These are phyloP conservation scores for Phlebiopsis gigantea DNA, from an alignment of 768 basidiomycete genomes.

Conservation along the genomic window DNA sequence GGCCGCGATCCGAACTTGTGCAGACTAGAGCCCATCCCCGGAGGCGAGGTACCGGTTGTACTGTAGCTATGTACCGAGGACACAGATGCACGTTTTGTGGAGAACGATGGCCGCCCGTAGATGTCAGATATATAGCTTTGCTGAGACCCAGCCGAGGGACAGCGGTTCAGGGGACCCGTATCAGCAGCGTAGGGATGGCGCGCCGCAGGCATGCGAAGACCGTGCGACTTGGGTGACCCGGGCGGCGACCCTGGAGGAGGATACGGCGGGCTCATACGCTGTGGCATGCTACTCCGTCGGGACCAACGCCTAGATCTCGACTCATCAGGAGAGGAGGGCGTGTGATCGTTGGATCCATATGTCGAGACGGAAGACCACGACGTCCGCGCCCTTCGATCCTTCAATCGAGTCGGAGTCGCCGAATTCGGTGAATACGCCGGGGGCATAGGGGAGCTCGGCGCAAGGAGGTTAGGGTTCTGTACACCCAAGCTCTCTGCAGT, in stretches of 20 bases:
- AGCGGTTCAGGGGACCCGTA: conserved; percentile 13
- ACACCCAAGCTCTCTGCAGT: conserved; percentile 33
- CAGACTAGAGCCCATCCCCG: not conserved
- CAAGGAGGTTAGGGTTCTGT: conserved; percentile 15
- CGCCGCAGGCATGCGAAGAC: conserved; percentile 14
- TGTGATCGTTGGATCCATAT: conserved; percentile 19
- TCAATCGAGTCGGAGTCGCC: not conserved
- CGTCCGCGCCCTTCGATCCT: conserved; percentile 9
- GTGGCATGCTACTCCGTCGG: conserved; percentile 35
- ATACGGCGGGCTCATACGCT: conserved; percentile 49
- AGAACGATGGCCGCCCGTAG: conserved; percentile 17
- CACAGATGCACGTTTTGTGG: conserved; percentile 23
- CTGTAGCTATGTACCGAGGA: conserved; percentile 22
- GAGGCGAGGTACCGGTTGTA: conserved; percentile 19
- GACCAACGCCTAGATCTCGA: conserved; percentile 25
- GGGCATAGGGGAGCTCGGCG: conserved; percentile 13
- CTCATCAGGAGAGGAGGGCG: conserved; percentile 11
- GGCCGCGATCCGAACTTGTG: conserved; percentile 15
- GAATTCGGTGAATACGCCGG: not conserved
- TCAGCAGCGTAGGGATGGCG: conserved; percentile 25
- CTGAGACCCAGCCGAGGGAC: conserved; percentile 19
- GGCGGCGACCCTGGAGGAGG: conserved; percentile 46
- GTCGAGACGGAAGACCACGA: conserved; percentile 15
- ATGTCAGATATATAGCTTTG: conserved; percentile 21
- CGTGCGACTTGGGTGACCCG: conserved; percentile 9